Conservation (phyloP, 176 grass and related monocot species). For the Guadua angustifolia region DNA sequence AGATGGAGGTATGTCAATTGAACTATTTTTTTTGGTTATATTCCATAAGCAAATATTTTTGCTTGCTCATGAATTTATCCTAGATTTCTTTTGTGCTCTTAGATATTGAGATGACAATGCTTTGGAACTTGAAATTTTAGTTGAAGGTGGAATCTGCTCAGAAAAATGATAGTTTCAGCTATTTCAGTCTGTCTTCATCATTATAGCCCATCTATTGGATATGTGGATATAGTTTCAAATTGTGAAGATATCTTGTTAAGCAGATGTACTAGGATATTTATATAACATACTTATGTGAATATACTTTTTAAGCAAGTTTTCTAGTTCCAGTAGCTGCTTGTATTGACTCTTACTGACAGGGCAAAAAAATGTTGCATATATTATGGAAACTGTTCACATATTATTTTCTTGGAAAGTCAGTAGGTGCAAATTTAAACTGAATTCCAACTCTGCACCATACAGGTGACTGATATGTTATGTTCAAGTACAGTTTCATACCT, state of each 20-base stretch:
- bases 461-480: background rate
- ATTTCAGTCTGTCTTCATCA: background rate
- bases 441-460: background rate
- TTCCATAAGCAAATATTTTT: conserved; percentile 2
- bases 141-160: background rate
- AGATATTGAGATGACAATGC: background rate
- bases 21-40: background rate
- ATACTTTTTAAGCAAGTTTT: background rate
- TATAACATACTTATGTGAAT: background rate
- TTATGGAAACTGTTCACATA: background rate
- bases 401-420: background rate
- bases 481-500: background rate
- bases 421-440: background rate
- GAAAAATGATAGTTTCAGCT: conserved; percentile 27
- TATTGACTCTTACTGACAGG: background rate
- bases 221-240: background rate
- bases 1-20: conserved; percentile 67
- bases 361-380: background rate
- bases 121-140: background rate
- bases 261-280: background rate
- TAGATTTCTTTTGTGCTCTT: conserved; percentile 3
- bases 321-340: conserved; percentile 9
- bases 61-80: background rate
- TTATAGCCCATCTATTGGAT: background rate
- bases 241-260: conserved; percentile 7